phyloP scores from a whole-genome alignment of 2,329 filamentous ascomycete species.

The Aspergillus sp. region DNA sequence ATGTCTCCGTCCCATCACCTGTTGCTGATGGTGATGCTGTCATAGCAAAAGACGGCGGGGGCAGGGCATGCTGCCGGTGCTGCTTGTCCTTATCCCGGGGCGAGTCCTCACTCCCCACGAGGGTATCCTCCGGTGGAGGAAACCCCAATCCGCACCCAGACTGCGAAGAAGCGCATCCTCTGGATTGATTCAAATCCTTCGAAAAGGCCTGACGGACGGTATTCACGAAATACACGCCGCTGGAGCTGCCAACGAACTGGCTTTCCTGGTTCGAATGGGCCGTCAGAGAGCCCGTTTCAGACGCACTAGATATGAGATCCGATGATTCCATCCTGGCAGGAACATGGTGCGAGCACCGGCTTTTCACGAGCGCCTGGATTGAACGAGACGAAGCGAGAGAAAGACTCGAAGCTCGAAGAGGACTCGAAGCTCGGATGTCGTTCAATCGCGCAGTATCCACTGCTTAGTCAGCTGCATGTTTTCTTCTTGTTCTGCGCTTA shows the following conservation, averaged over 20 bases:
- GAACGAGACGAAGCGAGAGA: too few species aligned
- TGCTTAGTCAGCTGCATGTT: not conserved
- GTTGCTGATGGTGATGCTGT: constrained; percentile 3
- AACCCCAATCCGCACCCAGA: constrained; percentile 12
- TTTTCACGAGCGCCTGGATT: not conserved
- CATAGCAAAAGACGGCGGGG: not conserved
- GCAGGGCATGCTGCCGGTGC: constrained; percentile 5
- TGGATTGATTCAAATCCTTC: constrained; percentile 19
- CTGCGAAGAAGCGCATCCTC: constrained; percentile 3
- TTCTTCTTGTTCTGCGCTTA: too few species aligned
- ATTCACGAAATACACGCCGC: constrained; percentile 48
- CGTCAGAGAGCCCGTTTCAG: constrained; percentile 37
- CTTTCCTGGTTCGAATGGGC: constrained; percentile 39
- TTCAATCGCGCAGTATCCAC: not conserved
- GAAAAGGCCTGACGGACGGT: constrained; percentile 47
- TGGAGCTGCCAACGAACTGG: constrained; percentile 46
- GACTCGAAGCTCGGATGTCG: too few species aligned
- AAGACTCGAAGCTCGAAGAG: too few species aligned
- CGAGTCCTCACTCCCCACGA: constrained; percentile 20
- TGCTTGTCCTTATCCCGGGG: constrained; percentile 6
- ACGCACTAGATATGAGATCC: constrained; percentile 18
- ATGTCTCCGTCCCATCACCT: constrained; percentile 5
- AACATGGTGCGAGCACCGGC: constrained; percentile 7
- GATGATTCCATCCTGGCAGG: constrained; percentile 19
- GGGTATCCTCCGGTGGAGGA: constrained; percentile 22